phyloP scores from a whole-genome alignment of 768 basidiomycete genomes.

The Amanita rimosa region DNA sequence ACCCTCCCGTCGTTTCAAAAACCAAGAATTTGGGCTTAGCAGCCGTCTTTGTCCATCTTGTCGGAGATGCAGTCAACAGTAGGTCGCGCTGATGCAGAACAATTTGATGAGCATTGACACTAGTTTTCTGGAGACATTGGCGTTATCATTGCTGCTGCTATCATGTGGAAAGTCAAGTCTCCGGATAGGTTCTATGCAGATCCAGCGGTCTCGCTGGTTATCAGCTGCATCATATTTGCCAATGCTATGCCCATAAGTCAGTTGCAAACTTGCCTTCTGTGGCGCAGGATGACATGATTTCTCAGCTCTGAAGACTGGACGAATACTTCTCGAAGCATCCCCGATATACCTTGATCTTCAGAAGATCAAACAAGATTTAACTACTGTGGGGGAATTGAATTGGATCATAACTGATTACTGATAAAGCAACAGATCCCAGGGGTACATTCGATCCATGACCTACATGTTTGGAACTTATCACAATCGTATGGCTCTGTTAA shows the following conservation, averaged over 20 bases:
- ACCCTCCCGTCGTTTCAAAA: conserved; percentile 21
- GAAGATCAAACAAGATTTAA: conserved; percentile 36
- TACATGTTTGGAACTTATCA: conserved; percentile 47
- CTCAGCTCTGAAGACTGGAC: conserved; percentile 32
- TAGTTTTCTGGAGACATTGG: conserved; percentile 29
- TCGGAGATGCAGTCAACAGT: conserved; percentile 46
- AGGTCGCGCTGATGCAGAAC: conserved; percentile 8
- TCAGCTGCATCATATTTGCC: conserved; percentile 40
- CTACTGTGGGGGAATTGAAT: conserved; percentile 21
- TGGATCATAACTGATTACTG: neutral
- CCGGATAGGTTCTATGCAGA: conserved; percentile 41
- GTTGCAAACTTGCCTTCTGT: conserved; percentile 6
- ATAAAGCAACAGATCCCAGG: conserved; percentile 24
- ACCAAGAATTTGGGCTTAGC: conserved; percentile 33
- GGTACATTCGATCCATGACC: conserved; percentile 37
- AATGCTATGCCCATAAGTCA: conserved; percentile 42
- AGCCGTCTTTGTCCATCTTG: conserved; percentile 38
- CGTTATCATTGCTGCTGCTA: conserved; percentile 37
- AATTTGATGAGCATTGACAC: neutral
- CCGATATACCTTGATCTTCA: conserved; percentile 38
- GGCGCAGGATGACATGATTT: neutral
- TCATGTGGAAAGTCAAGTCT: conserved; percentile 36
- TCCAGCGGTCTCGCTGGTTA: conserved; percentile 37
- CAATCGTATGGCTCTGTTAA: conserved; percentile 29
- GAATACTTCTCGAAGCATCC: conserved; percentile 40